Conservation (phyloP, 2,329 filamentous ascomycete genomes). For the Monilinia laxa region DNA sequence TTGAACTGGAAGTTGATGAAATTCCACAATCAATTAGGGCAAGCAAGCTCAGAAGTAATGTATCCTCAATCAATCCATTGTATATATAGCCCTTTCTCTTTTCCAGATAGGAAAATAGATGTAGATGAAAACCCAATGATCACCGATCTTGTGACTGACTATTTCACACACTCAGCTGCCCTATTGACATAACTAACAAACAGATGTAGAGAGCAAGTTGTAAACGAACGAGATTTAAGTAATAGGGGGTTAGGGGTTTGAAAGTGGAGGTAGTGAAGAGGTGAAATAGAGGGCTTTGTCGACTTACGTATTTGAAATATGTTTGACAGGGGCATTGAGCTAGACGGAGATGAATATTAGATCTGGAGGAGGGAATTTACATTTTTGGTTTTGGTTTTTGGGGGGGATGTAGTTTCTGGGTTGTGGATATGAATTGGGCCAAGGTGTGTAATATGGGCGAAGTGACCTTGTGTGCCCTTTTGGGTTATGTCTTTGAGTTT, state of each 20-base stretch:
- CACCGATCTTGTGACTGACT: conserved; percentile 40
- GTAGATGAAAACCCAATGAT: no score
- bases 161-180: conserved; percentile 27
- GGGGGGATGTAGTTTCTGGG: conserved; percentile 44
- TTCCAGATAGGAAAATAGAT: no score
- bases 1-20: neutral
- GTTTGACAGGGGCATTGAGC: conserved; percentile 48
- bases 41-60: conserved; percentile 18
- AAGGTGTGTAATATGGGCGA: neutral
- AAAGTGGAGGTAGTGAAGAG: conserved; percentile 50
- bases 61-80: no score
- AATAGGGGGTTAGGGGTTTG: neutral
- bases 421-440: conserved; percentile 38
- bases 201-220: conserved; percentile 19
- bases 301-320: conserved; percentile 49
- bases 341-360: conserved; percentile 49
- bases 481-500: neutral
- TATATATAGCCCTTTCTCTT: no score
- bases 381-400: conserved; percentile 11
- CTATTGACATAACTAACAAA: conserved; percentile 54
- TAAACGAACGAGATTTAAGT: neutral
- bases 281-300: conserved; percentile 47
- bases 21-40: conserved; percentile 40
- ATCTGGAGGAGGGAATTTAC: conserved; percentile 38
- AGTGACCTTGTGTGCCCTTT: neutral